Evolutionary conservation across 345 rosid species (phyloP), one percentile per base, ranked within the genome.

Genomic region (Stellera chamaejasme): DNA sequence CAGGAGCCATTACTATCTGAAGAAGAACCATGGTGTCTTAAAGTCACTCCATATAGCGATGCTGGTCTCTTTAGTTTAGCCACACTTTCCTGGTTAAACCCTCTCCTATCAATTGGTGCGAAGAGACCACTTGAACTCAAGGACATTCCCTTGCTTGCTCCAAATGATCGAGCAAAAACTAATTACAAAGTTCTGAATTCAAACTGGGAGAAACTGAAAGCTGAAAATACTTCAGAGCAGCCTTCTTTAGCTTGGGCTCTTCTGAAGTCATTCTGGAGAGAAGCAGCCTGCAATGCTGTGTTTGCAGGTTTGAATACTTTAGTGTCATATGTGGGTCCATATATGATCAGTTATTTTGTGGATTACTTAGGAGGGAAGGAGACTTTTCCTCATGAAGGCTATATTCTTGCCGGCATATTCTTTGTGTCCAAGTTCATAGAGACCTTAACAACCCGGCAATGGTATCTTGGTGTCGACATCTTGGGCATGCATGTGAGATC

Each of bases 391-490:
- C 90, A 94, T 45, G 97, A 94, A 72, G 99, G 99, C 48, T 94
- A 94, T 66, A 70, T 87, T 65, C 94, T 94, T 61, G 97, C 97
- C 6, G 97, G 97, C 59, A 80, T 82, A 60, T 94, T 94, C 82
- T 94, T 94, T 59, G 52, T 76, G 10, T 93, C 99, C 36, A 94
- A 94, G 84, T 90, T 94, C 51, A 67, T 74, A 49, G 99, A 94
- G 82, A 90, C 99, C n/a, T 50, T 94, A 56, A 82, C 97, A 13
- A 90, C 96, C 58, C 78, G 99, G 54, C 99, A 94, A 63, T 94
- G 99, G 99, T 94, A 94, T 77, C 90, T 94, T 11, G 99, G 99
- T 50, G 99, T 94, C 52, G 99, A 94, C 75, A 94, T 94, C 65
- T 69, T 90, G 72, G 99, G 99, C 10, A 94, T 94, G 99, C 97